Evolutionary conservation across 805 yeast species (phyloP), one percentile per base, ranked within the genome.

Genomic region (Torulaspora microellipsoides): DNA sequence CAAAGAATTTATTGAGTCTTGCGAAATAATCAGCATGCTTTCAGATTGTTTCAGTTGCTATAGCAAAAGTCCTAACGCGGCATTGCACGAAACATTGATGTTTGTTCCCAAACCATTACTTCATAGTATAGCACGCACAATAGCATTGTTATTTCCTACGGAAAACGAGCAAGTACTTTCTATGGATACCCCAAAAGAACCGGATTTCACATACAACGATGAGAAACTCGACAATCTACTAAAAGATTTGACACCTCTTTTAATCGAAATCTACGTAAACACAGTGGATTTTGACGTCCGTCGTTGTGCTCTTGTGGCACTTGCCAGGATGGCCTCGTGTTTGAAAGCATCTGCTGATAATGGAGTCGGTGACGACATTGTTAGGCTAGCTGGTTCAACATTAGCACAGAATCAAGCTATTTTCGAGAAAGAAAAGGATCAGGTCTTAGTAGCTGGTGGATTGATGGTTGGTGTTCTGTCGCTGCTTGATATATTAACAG

Each of bases 61-160:
- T 52, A 70, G 76, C 9, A 75, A 74, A 44, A 47, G 39, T 15
- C 38, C 52, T 6, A 55, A 47, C 4, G 58, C 66, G 7, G 57
- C 78, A 1, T 68, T 87, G 4, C 76, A 83, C 36, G 95, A 85
- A 55, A 77, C 86, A 0, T 62, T 88, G 31, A 82, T 86, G 79
- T 77, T 81, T 42, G 76, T 81, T 2, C 89, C 91, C 0, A 83
- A 80, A 52, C 83, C 80, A n/a, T 58, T 85, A 25, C 61, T 84
- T 14, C 52, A 75, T 1, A 68, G 77, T 11, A 68, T 82, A 14
- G 63, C 86, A 14, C 72, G 75, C 32, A 67, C 87, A 38, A 65
- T 84, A 5, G 74, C 78, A 2, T 69, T 75, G 27, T 49, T 85
- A 2, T 61, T 87, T 14, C 95, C 95, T 0, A 60, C 62, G 9